Conservation (phyloP, 345 rosid species). For the Geranium brycei region DNA sequence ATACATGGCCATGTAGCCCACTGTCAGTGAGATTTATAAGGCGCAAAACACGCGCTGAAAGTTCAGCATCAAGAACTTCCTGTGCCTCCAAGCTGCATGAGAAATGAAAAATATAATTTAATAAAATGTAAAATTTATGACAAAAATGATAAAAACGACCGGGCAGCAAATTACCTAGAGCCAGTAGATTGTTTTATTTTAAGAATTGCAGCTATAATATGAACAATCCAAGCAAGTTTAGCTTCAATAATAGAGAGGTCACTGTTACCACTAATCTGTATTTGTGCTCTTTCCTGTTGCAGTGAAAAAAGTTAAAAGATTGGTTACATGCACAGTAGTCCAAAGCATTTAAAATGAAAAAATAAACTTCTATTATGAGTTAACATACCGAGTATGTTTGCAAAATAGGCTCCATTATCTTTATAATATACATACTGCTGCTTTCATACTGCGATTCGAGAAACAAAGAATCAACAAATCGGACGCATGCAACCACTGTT, state of each 20-base stretch:
- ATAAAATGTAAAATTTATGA: constrained; percentile 6
- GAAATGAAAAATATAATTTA: constrained; percentile 3
- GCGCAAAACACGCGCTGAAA: constrained; percentile 94
- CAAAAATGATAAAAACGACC: background rate
- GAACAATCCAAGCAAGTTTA: constrained; percentile 94
- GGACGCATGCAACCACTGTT: background rate
- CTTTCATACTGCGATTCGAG: constrained; percentile 65
- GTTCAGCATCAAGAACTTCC: constrained; percentile 97
- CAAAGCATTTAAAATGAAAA: background rate
- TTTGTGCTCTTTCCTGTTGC: constrained; percentile 63
- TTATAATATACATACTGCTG: constrained; percentile 73
- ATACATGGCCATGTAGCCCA: constrained; percentile 82
- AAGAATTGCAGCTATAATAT: constrained; percentile 83
- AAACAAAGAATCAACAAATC: background rate
- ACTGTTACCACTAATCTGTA: constrained; percentile 44
- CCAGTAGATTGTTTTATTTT: constrained; percentile 83
- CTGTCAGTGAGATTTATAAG: constrained; percentile 80
- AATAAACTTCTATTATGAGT: background rate
- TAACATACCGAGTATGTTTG: constrained; percentile 72
- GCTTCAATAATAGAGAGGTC: constrained; percentile 82
- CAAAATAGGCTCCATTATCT: constrained; percentile 81
- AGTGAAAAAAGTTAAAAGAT: constrained; percentile 12
- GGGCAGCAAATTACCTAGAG: constrained; percentile 46
- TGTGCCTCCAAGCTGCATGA: constrained; percentile 79
- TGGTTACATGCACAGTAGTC: constrained; percentile 5